Conservation (phyloP, 768 basidiomycete genomes). For the Paxillus ammoniavirescens region DNA sequence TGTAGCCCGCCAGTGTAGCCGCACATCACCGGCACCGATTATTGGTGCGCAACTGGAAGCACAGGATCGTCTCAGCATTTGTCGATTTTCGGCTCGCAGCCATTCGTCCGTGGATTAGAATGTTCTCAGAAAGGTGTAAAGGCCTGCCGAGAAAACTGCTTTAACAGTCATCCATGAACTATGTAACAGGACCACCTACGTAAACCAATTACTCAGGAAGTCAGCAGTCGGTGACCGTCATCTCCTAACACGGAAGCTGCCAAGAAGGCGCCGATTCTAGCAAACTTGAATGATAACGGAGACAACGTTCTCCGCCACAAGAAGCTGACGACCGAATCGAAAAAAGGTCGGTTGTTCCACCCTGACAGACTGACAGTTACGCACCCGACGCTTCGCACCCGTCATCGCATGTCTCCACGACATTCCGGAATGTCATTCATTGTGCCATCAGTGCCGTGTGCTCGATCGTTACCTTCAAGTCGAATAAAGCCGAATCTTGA, state of each 20-base stretch:
- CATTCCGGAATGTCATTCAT: constrained; percentile 18
- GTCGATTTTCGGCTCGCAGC: no score
- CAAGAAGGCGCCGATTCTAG: neutral
- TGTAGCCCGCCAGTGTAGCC: no score
- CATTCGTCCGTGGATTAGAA: no score
- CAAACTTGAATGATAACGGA: constrained; percentile 21
- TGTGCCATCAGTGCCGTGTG: constrained; percentile 22
- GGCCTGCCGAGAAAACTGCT: no score
- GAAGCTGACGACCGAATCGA: constrained; percentile 13
- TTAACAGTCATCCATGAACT: no score
- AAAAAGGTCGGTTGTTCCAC: constrained; percentile 11
- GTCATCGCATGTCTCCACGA: neutral
- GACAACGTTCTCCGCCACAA: constrained; percentile 9
- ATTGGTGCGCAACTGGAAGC: no score
- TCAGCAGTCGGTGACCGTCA: no score
- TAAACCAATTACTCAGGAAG: no score
- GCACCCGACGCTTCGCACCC: neutral
- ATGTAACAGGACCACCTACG: no score
- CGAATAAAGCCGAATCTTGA: constrained; percentile 16
- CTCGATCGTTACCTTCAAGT: constrained; percentile 12
- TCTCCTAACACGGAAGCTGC: no score
- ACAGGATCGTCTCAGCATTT: neutral
- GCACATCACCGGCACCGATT: no score
- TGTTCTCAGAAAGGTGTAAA: neutral
- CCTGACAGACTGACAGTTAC: neutral